A percentile compares a stretch with the other conserved stretches of the same genome.
Conservation (phyloP, 495 filamentous ascomycete species). For the Oleoguttula mirabilis region DNA sequence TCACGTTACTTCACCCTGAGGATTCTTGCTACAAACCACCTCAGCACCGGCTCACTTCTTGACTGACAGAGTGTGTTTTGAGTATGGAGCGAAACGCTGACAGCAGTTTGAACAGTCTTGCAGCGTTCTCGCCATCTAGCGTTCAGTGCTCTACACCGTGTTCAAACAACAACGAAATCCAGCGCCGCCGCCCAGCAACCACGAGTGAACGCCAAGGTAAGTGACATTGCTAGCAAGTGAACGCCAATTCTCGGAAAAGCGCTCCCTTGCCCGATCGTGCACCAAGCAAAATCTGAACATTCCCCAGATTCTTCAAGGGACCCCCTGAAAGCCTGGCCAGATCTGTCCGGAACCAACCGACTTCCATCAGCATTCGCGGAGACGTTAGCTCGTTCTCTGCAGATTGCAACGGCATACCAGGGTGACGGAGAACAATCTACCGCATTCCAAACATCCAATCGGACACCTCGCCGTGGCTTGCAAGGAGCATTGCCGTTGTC, state of each 20-base stretch:
- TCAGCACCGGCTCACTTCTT: too few relatives aligned
- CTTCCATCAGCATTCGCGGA: conserved; percentile 22
- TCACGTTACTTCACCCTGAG: conserved; percentile 14
- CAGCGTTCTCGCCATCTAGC: conserved; percentile 12
- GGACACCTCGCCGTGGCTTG: conserved; percentile 20
- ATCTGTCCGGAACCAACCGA: conserved; percentile 8
- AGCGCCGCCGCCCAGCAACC: too few relatives aligned
- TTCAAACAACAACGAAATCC: too few relatives aligned
- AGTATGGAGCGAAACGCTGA: too few relatives aligned
- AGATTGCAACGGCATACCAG: conserved; percentile 15
- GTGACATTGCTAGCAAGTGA: too few relatives aligned
- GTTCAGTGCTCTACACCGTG: conserved; percentile 1
- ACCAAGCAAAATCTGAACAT: conserved; percentile 13
- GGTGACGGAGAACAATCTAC: conserved; percentile 14
- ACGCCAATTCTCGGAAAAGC: too few relatives aligned
- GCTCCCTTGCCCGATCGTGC: conserved; percentile 3
- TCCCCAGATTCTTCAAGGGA: conserved; percentile 14
- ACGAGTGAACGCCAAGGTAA: too few relatives aligned
- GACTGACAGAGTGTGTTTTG: too few relatives aligned
- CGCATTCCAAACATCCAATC: conserved; percentile 20
- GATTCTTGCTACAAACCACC: too few relatives aligned
- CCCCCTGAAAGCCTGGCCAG: conserved; percentile 12
- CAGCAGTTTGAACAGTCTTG: too few relatives aligned
- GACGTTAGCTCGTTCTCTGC: conserved; percentile 35
- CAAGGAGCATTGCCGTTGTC: conserved; percentile 15